Evolutionary conservation across 495 filamentous ascomycete genomes (phyloP).

Genomic region (Collariella sp.): DNA sequence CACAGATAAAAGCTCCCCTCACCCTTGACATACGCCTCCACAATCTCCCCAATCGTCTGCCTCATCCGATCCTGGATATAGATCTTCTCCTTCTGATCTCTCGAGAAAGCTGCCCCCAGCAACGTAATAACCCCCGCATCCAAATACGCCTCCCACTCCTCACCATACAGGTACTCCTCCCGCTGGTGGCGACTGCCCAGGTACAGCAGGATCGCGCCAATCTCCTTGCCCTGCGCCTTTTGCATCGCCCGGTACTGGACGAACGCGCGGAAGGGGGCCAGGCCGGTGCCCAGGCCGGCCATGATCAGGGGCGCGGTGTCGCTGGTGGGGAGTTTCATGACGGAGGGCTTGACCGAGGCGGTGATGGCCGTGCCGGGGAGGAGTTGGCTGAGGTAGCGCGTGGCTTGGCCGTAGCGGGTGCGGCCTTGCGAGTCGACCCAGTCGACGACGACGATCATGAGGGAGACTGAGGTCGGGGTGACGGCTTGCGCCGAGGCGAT

Average conservation of each 20-base stretch:
- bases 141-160: conserved; percentile 98
- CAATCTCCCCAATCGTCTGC: conserved; percentile 73
- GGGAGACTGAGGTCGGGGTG: conserved; percentile 72
- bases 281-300: conserved; percentile 96
- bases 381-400: conserved; percentile 72
- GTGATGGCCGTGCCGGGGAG: conserved; percentile 67
- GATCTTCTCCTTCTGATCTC: conserved; percentile 96
- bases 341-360: conserved; percentile 90
- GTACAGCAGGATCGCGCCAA: conserved; percentile 88
- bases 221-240: conserved; percentile 87
- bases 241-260: conserved; percentile 97
- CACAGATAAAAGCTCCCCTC: conserved; percentile 94
- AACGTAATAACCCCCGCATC: conserved; percentile 92
- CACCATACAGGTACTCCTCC: conserved; percentile 97
- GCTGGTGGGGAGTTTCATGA: conserved; percentile 85
- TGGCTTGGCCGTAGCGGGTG: conserved; percentile 86
- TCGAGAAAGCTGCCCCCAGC: conserved; percentile 87
- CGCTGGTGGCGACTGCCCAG: conserved; percentile 95
- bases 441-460: conserved; percentile 95
- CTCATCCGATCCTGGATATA: conserved; percentile 99
- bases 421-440: conserved; percentile 87
- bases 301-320: conserved; percentile 92
- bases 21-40: conserved; percentile 79
- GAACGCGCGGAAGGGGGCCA: conserved; percentile 96
- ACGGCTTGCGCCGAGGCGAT: conserved; percentile 95